Evolutionary conservation across 164 flowering plant species (phyloP).

Genomic region (Saururus chinensis): DNA sequence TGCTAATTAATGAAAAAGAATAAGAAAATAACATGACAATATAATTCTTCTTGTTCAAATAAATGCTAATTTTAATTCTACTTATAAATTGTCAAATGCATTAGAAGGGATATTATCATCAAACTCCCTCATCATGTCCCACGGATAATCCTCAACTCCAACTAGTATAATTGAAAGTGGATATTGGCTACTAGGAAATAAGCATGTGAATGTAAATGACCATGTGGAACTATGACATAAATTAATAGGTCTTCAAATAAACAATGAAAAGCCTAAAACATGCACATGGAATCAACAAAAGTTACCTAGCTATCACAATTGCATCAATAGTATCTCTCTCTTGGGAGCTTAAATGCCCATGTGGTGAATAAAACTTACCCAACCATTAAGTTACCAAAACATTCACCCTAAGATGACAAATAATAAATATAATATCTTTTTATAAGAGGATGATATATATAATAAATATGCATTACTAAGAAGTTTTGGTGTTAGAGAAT

Average conservation of each 20-base stretch:
- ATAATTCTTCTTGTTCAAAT: background rate
- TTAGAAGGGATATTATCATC: slow-evolving; percentile 90
- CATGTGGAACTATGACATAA: too few species aligned
- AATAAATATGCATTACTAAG: too few species aligned
- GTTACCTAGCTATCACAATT: slow-evolving; percentile 78
- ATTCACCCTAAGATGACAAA: too few species aligned
- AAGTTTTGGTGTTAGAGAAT: too few species aligned
- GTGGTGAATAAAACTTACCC: slow-evolving; percentile 17
- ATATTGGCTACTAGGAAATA: slow-evolving; percentile 39
- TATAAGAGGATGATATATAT: background rate
- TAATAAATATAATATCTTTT: too few species aligned
- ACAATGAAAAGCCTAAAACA: background rate
- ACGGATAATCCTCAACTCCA: slow-evolving; percentile 94
- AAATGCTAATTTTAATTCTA: slow-evolving; percentile 5
- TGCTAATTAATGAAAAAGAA: too few species aligned
- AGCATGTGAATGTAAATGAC: background rate
- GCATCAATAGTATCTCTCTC: slow-evolving; percentile 81
- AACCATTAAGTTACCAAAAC: background rate
- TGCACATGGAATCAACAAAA: slow-evolving; percentile 1
- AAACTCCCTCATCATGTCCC: slow-evolving; percentile 91
- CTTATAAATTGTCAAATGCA: slow-evolving; percentile 88
- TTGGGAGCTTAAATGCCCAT: slow-evolving; percentile 70
- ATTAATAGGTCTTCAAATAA: background rate
- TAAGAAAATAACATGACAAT: background rate
- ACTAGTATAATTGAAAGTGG: slow-evolving; percentile 80